Evolutionary conservation across 106 monocot species (phyloP), one percentile per base, ranked within the genome.

Genomic region (Platanthera guangdongensis): DNA sequence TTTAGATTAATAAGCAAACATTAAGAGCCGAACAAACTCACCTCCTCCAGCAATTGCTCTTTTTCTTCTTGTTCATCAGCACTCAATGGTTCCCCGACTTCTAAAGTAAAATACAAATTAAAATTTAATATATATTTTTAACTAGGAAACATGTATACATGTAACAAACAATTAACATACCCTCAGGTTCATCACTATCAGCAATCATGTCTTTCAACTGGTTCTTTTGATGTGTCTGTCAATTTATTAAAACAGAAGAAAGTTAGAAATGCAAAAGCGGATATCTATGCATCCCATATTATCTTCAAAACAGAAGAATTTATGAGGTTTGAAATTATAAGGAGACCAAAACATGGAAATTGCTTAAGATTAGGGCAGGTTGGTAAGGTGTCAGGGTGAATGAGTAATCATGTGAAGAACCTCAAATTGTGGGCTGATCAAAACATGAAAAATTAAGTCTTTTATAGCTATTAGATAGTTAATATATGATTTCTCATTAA

Each of bases 41-140:
- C 92, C 88, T 92, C 88, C 74, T 92, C 88, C 67, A 92, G 57
- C 54, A 92, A 62, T 45, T 81, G 82, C 28, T 88, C 86, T 63
- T 87, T 92, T 57, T 92, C 92, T 75, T 88, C 84, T 71, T 83
- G 86, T 67, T 92, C 92, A 49, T 86, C 92, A 7, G 72, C 47
- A 30, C 88, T 92, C 47, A 92, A 77, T 53, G 88, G 86, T 14
- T 92, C 88, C 9, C 80, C 85, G 4, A 85, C 10, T 8, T 92
- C 92, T 92, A 77, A 69, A 78, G 10, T 63, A 73, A 32, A 39
- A 75, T 25, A 45, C 12, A 59, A 19, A 53, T 52, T 70, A 47
- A 46, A 46, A 67, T 67, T 39, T 12, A 46, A 70, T 47, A 15
- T 48, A 48, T n/a, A 6, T 21, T 32, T 14, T 28, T n/a, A 79